These are phyloP conservation scores for Penicillium daleae DNA, from an alignment of 495 filamentous ascomycete species.

Conservation along the genomic window DNA sequence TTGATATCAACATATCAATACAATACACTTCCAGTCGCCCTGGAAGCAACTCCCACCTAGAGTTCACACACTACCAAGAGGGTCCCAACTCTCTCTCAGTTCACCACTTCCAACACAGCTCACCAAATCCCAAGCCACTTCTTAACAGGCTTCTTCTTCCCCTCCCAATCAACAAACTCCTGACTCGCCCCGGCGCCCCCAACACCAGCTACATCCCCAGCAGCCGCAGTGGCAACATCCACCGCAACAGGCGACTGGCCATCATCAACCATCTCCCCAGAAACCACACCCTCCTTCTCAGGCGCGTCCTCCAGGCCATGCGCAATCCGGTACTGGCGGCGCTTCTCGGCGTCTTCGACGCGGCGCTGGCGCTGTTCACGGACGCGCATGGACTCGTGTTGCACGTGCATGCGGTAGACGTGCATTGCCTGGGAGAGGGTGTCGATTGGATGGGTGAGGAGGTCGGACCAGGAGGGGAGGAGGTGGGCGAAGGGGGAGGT, in stretches of 20 bases:
- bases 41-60: too few species aligned
- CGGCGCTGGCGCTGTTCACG: slow-evolving; percentile 66
- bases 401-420: slow-evolving; percentile 71
- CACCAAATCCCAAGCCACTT: slow-evolving; percentile 70
- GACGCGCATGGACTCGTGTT: slow-evolving; percentile 62
- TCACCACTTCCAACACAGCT: neutral
- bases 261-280: slow-evolving; percentile 17
- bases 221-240: slow-evolving; percentile 35
- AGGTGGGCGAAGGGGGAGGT: slow-evolving; percentile 74
- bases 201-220: slow-evolving; percentile 8
- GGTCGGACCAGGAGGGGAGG: slow-evolving; percentile 63
- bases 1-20: neutral
- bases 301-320: slow-evolving; percentile 69
- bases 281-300: slow-evolving; percentile 26
- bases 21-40: neutral
- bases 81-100: too few species aligned
- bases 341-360: slow-evolving; percentile 79
- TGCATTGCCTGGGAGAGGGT: slow-evolving; percentile 60
- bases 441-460: slow-evolving; percentile 64
- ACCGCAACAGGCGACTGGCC: slow-evolving; percentile 24
- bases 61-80: too few species aligned
- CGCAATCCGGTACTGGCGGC: slow-evolving; percentile 75
- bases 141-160: slow-evolving; percentile 56
- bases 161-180: slow-evolving; percentile 47
- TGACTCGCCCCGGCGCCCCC: too few species aligned